Evolutionary conservation across 2,329 filamentous ascomycete species (phyloP).

Genomic region (Penicillium sp.): DNA sequence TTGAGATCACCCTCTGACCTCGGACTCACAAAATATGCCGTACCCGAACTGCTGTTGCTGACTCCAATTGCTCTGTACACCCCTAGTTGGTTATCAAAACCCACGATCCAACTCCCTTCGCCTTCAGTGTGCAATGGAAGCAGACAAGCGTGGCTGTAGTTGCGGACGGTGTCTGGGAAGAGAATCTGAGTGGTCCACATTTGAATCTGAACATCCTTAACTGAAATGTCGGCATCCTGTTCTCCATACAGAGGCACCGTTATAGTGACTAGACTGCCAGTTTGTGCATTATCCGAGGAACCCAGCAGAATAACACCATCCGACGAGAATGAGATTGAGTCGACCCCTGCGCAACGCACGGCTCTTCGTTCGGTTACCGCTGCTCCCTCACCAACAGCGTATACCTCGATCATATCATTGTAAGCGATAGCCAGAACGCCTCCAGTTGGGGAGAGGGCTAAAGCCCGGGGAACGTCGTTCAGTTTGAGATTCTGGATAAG

Average conservation of each 20-base stretch:
- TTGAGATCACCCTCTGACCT: constrained; percentile 49
- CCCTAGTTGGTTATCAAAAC: constrained; percentile 76
- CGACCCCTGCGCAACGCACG: constrained; percentile 78
- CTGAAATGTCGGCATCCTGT: constrained; percentile 54
- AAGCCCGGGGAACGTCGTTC: constrained; percentile 76
- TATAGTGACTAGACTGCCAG: constrained; percentile 74
- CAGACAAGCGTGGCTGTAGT: constrained; percentile 77
- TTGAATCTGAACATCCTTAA: constrained; percentile 67
- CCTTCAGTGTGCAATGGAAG: constrained; percentile 56
- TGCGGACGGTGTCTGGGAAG: constrained; percentile 78
- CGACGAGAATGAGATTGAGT: constrained; percentile 74
- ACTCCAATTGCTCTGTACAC: constrained; percentile 78
- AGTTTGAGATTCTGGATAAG: constrained; percentile 76
- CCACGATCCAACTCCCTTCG: constrained; percentile 76
- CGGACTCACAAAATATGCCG: constrained; percentile 79
- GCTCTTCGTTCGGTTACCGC: constrained; percentile 71
- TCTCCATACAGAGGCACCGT: constrained; percentile 79
- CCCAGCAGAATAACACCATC: constrained; percentile 80
- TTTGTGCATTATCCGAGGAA: constrained; percentile 68
- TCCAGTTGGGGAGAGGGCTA: constrained; percentile 80
- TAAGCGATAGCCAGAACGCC: constrained; percentile 84
- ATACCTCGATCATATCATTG: constrained; percentile 86
- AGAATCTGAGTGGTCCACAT: constrained; percentile 87
- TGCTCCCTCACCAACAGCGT: constrained; percentile 70
- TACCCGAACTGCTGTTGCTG: constrained; percentile 75